Evolutionary conservation across 1,284 basidiomycete genomes (phyloP).

Genomic region (Afroboletus lepidellus): DNA sequence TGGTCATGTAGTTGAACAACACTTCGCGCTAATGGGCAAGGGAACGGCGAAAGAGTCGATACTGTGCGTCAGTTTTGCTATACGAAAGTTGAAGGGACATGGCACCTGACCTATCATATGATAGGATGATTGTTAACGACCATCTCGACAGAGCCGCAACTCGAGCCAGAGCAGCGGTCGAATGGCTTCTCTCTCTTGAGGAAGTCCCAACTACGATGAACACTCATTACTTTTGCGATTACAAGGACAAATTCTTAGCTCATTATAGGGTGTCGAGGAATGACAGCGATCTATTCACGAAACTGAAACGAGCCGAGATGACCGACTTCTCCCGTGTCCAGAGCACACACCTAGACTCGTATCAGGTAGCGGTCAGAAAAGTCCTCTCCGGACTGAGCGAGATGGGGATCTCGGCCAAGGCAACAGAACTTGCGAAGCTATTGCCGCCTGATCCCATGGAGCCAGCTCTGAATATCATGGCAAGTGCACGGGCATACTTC

Average conservation of each 20-base stretch:
- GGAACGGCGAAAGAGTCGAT: conserved; percentile 53
- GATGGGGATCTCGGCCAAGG: conserved; percentile 43
- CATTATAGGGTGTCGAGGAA: conserved; percentile 47
- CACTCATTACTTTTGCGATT: conserved; percentile 54
- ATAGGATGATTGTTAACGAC: conserved; percentile 47
- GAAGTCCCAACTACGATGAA: conserved; percentile 55
- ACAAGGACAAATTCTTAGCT: conserved; percentile 54
- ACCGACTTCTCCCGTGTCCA: too few relatives aligned
- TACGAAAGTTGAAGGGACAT: conserved; percentile 35
- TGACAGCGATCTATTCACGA: conserved; percentile 29
- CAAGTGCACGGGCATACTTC: conserved; percentile 70
- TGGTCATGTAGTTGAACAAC: conserved; percentile 39
- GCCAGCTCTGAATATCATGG: conserved; percentile 62
- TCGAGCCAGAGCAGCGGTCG: conserved; percentile 40
- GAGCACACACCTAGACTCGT: neutral
- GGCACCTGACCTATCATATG: neutral
- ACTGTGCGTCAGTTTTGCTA: conserved; percentile 39
- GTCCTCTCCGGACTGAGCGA: conserved; percentile 43
- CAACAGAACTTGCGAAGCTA: conserved; percentile 51
- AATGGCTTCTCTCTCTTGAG: conserved; percentile 58
- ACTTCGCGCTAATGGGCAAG: conserved; percentile 54
- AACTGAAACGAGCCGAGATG: conserved; percentile 8
- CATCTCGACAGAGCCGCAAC: conserved; percentile 46
- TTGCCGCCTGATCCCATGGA: conserved; percentile 54
- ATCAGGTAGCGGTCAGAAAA: conserved; percentile 17